phyloP scores from a whole-genome alignment of 768 basidiomycete genomes.

The Russula compacta region DNA sequence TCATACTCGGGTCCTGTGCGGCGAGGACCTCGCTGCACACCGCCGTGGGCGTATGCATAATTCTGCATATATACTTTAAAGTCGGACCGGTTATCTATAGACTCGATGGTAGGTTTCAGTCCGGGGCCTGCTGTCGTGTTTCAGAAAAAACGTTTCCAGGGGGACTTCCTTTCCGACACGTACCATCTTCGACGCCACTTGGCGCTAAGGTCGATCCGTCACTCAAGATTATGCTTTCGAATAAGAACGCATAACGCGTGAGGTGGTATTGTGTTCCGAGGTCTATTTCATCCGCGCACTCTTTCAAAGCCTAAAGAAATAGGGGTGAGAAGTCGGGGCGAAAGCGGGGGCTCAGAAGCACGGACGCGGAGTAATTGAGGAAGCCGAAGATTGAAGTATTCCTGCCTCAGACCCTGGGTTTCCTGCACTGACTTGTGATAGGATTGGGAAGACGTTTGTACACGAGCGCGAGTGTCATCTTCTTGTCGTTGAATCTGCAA shows the following conservation, averaged over 20 bases:
- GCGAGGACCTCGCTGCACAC: conserved; percentile 58
- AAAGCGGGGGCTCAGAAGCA: conserved; percentile 17
- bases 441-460: conserved; percentile 79
- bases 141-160: not conserved
- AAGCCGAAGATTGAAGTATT: conserved; percentile 96
- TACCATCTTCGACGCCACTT: conserved; percentile 53
- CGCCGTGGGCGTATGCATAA: conserved; percentile 83
- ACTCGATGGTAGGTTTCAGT: conserved; percentile 78
- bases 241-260: conserved; percentile 88
- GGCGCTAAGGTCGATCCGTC: conserved; percentile 83
- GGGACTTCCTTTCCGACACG: conserved; percentile 4
- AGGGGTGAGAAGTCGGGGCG: not conserved
- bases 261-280: conserved; percentile 97
- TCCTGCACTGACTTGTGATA: conserved; percentile 88
- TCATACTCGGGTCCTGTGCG: conserved; percentile 87
- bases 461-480: conserved; percentile 81
- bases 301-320: conserved; percentile 65
- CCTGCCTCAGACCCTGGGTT: conserved; percentile 84
- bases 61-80: conserved; percentile 98
- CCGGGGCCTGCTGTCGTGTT: conserved; percentile 45
- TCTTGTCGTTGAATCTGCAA: conserved; percentile 81
- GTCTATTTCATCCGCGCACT: conserved; percentile 93
- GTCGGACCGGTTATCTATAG: conserved; percentile 89
- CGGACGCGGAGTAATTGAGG: conserved; percentile 87
- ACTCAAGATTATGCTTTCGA: conserved; percentile 80